These are phyloP conservation scores for Exophiala dermatitidis DNA, from an alignment of 2,329 filamentous ascomycete species.

Conservation along the genomic window DNA sequence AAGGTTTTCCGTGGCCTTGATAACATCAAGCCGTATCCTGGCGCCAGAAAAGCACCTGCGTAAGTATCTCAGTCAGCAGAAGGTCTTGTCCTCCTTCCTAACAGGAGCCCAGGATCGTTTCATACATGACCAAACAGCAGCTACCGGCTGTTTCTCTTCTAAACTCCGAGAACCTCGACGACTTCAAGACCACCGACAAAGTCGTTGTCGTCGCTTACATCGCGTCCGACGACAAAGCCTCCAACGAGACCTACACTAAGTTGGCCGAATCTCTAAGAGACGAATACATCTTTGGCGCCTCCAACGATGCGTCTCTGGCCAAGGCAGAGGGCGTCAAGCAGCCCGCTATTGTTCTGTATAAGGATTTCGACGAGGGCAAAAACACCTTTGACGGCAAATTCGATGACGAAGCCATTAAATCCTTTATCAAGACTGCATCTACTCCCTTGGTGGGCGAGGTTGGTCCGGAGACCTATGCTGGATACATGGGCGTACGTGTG, in stretches of 20 bases:
- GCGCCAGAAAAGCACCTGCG: constrained; percentile 78
- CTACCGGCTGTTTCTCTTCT: constrained; percentile 84
- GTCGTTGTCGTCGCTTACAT: constrained; percentile 90
- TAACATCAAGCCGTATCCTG: constrained; percentile 72
- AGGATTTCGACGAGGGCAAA: constrained; percentile 96
- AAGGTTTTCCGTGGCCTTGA: constrained; percentile 96
- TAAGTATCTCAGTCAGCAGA: constrained; percentile 32
- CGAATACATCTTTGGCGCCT: constrained; percentile 84
- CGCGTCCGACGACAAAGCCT: constrained; percentile 68
- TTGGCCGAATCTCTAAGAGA: constrained; percentile 74
- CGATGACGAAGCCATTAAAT: constrained; percentile 68
- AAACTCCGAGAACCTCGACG: constrained; percentile 73
- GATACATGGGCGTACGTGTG: constrained; percentile 70
- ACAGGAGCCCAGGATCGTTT: constrained; percentile 48
- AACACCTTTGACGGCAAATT: constrained; percentile 74
- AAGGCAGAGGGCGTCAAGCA: constrained; percentile 83
- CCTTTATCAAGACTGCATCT: constrained; percentile 75
- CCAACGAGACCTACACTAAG: constrained; percentile 73
- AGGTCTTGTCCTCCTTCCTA: constrained; percentile 17
- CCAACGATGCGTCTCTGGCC: constrained; percentile 73
- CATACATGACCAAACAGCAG: constrained; percentile 97
- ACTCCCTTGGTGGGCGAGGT: constrained; percentile 92
- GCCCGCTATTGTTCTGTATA: constrained; percentile 89
- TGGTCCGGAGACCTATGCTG: constrained; percentile 90
- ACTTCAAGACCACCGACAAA: constrained; percentile 98